Conservation (phyloP, 2,329 filamentous ascomycete genomes). For the Helicocarpus griseus region DNA sequence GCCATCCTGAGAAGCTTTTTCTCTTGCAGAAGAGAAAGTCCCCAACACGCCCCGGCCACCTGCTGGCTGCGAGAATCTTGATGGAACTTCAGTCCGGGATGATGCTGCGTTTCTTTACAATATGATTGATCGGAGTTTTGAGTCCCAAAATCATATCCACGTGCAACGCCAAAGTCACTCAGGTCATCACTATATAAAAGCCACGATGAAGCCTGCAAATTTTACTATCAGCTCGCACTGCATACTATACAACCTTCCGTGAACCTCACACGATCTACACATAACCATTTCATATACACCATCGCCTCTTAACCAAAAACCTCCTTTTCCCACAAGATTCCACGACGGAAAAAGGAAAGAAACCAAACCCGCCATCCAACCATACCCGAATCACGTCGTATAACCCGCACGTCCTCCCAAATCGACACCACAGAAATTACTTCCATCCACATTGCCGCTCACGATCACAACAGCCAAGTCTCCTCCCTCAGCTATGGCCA, state of each 20-base stretch:
- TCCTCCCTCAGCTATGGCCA: not conserved
- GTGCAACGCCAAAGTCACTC: too few species aligned
- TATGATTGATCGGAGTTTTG: too few species aligned
- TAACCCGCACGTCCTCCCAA: not conserved
- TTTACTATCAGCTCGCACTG: not conserved
- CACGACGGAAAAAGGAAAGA: not conserved
- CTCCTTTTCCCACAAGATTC: not conserved
- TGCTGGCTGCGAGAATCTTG: too few species aligned
- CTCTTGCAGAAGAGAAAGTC: too few species aligned
- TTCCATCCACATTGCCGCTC: not conserved
- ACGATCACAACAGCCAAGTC: not conserved
- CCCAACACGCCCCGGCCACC: too few species aligned
- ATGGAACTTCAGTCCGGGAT: too few species aligned
- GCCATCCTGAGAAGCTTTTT: too few species aligned
- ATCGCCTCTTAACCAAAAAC: not conserved
- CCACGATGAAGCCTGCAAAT: not conserved
- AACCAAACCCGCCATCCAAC: not conserved
- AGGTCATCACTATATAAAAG: not conserved
- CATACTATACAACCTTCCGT: not conserved
- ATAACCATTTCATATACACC: not conserved
- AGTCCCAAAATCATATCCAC: too few species aligned
- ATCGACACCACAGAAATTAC: not conserved
- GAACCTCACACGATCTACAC: not conserved
- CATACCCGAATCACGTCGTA: not conserved
- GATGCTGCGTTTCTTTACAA: too few species aligned